Conservation (phyloP, 2,329 filamentous ascomycete species). For the Gyromitra esculenta region DNA sequence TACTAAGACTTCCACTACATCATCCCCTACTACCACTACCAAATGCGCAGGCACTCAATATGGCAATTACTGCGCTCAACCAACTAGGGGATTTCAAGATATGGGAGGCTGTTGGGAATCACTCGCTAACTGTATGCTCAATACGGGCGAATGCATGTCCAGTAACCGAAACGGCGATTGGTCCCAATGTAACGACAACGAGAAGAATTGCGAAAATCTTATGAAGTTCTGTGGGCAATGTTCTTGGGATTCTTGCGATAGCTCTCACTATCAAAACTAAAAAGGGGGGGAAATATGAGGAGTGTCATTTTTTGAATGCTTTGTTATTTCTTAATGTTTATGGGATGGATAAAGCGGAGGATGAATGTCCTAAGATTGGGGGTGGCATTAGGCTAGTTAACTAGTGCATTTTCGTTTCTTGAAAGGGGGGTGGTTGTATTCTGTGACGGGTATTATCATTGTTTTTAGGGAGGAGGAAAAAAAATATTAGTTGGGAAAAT, state of each 20-base stretch:
- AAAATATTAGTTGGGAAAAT: not conserved
- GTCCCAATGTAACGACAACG: slow-evolving; percentile 20
- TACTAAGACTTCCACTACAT: slow-evolving; percentile 8
- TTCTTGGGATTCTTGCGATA: slow-evolving; percentile 6
- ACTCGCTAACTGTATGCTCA: slow-evolving; percentile 21
- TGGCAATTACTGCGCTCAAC: slow-evolving; percentile 36
- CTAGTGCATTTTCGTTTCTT: slow-evolving; percentile 8
- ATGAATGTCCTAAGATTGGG: no score
- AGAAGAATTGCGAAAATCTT: slow-evolving; percentile 25
- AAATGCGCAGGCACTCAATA: slow-evolving; percentile 22
- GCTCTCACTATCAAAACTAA: not conserved
- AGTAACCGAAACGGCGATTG: slow-evolving; percentile 2
- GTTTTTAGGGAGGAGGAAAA: not conserved
- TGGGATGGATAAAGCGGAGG: not conserved
- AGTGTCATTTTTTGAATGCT: not conserved
- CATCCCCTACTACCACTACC: slow-evolving; percentile 5
- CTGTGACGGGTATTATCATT: slow-evolving; percentile 3
- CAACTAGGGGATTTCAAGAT: slow-evolving; percentile 22
- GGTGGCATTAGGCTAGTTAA: not conserved
- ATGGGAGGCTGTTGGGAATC: slow-evolving; percentile 19
- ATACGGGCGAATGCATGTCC: slow-evolving; percentile 19
- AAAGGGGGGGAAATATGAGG: not conserved
- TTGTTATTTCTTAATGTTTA: slow-evolving; percentile 1
- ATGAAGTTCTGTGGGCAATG: slow-evolving; percentile 22
- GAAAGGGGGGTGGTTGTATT: not conserved